Percentiles rank a stretch among this genome's conserved stretches.
Evolutionary conservation across 305 asterid genomes (phyloP).

Genomic region (Petunia hybrid): DNA sequence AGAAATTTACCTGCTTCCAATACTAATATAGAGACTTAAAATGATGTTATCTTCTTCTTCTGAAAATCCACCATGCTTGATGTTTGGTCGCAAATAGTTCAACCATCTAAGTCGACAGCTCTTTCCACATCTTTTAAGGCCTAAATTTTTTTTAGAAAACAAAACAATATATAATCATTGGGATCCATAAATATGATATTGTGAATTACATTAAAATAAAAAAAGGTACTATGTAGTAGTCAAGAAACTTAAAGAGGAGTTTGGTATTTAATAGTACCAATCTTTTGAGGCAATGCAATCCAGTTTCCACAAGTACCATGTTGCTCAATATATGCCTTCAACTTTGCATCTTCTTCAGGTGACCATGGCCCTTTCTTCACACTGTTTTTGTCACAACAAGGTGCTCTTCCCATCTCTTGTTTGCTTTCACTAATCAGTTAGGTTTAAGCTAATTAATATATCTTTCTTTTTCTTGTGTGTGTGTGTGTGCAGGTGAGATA

Average conservation of each 20-base stretch:
- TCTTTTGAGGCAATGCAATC: conserved; percentile 41
- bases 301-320: conserved; percentile 41
- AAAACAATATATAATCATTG: neutral
- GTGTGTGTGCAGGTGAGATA: neutral
- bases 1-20: conserved; percentile 61
- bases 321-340: conserved; percentile 31
- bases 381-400: conserved; percentile 40
- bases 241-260: neutral
- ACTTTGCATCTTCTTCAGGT: conserved; percentile 41
- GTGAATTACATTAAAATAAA: too few species aligned
- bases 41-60: conserved; percentile 63
- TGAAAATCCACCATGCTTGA: conserved; percentile 68
- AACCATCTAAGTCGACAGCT: conserved; percentile 75
- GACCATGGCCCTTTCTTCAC: conserved; percentile 46
- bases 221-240: neutral
- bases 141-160: conserved; percentile 31
- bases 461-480: neutral
- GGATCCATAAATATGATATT: neutral
- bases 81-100: conserved; percentile 65
- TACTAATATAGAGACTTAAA: conserved; percentile 55
- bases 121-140: conserved; percentile 70
- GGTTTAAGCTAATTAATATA: neutral
- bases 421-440: neutral
- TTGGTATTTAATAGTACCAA: conserved; percentile 9
- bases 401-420: conserved; percentile 39